These are phyloP conservation scores for Debaryomyces maramus DNA, from an alignment of 805 yeast species.

Conservation along the genomic window DNA sequence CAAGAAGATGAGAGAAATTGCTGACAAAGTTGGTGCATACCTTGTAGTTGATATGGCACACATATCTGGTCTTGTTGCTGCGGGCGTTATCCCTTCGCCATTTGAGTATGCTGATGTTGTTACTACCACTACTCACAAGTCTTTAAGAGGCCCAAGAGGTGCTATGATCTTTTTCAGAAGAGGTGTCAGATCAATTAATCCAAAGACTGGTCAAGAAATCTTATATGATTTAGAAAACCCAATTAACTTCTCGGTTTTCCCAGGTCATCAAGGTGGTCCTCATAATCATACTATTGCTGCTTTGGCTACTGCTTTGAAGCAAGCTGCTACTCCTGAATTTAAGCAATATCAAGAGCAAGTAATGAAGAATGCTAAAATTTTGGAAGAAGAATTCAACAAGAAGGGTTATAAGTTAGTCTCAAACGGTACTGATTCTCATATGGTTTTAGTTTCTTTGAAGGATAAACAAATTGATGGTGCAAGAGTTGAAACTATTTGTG, in stretches of 20 bases:
- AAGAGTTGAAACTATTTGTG: slow-evolving; percentile 86
- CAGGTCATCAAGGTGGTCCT: slow-evolving; percentile 99
- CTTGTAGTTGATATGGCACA: slow-evolving; percentile 96
- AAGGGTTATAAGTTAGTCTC: slow-evolving; percentile 81
- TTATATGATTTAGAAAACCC: slow-evolving; percentile 84
- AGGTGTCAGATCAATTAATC: slow-evolving; percentile 77
- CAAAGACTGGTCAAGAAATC: slow-evolving; percentile 83
- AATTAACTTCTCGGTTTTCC: slow-evolving; percentile 96
- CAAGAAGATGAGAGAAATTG: slow-evolving; percentile 84
- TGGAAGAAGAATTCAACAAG: slow-evolving; percentile 64
- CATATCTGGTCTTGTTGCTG: slow-evolving; percentile 93
- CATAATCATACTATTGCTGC: slow-evolving; percentile 98
- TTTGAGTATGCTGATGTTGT: slow-evolving; percentile 93
- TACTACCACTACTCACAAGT: slow-evolving; percentile 97
- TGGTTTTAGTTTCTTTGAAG: slow-evolving; percentile 81
- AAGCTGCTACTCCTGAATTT: slow-evolving; percentile 86
- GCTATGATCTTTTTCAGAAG: slow-evolving; percentile 97
- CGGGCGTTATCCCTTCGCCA: slow-evolving; percentile 91
- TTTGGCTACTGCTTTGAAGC: slow-evolving; percentile 90
- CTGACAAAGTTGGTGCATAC: slow-evolving; percentile 92
- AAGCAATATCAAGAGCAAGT: slow-evolving; percentile 82
- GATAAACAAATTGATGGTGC: slow-evolving; percentile 90
- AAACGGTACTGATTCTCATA: slow-evolving; percentile 92
- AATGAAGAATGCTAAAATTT: slow-evolving; percentile 73
- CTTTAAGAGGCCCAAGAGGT: slow-evolving; percentile 98